A percentile compares a stretch with the other conserved stretches of the same genome.
Evolutionary conservation across 352 stramenopile species (phyloP).

Genomic region (Phytophthora syringae): DNA sequence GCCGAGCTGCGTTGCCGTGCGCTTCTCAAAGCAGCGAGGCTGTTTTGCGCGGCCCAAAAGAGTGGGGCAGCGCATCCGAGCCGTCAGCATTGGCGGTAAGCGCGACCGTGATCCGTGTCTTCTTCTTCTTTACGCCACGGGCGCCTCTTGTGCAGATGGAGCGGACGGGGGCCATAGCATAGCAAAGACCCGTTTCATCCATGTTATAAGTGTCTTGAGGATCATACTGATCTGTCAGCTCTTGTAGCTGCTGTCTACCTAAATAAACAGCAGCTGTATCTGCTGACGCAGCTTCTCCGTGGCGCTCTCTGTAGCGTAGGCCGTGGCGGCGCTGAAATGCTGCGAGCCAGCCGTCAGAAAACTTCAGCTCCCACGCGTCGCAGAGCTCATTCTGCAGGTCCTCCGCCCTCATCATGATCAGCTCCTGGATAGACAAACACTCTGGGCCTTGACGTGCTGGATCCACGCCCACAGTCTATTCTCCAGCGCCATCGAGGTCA

Average conservation of each 20-base stretch:
- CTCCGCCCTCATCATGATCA: slow-evolving; percentile 6
- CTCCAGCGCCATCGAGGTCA: slow-evolving; percentile 10
- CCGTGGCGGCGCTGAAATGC: not conserved
- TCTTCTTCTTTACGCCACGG: slow-evolving; percentile 9
- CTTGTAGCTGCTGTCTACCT: not conserved
- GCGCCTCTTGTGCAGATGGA: slow-evolving; percentile 5
- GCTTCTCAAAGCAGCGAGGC: slow-evolving; percentile 5
- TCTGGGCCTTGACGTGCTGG: not conserved
- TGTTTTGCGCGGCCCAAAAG: slow-evolving; percentile 1
- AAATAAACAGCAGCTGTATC: not conserved
- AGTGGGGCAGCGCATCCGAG: not conserved
- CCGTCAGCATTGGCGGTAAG: slow-evolving; percentile 21
- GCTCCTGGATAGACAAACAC: not conserved
- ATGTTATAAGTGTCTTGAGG: slow-evolving; percentile 10
- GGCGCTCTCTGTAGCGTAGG: not conserved
- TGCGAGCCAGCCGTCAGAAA: slow-evolving; percentile 12
- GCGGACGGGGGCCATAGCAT: slow-evolving; percentile 9
- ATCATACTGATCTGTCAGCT: slow-evolving; percentile 3
- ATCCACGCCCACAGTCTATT: not conserved
- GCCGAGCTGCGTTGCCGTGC: not conserved
- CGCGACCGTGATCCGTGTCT: slow-evolving; percentile 8
- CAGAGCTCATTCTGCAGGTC: slow-evolving; percentile 15
- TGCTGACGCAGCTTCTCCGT: slow-evolving; percentile 10
- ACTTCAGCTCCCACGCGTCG: not conserved
- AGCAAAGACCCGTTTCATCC: slow-evolving; percentile 12